Conservation (phyloP, 2,329 filamentous ascomycete genomes). For the Colletotrichum sojae region DNA sequence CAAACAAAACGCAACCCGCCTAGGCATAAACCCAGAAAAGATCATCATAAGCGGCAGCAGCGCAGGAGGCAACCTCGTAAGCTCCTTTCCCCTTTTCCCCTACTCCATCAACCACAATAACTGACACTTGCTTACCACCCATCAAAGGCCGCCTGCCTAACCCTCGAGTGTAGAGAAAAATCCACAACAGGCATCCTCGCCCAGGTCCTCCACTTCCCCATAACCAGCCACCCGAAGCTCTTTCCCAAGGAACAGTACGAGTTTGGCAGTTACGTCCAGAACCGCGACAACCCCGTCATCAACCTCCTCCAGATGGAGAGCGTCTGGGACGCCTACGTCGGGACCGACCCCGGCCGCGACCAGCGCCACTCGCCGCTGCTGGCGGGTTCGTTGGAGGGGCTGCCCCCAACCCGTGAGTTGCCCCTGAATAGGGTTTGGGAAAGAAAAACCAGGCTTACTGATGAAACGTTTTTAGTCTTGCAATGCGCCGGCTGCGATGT, state of each 20-base stretch:
- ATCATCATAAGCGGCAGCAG: conserved; percentile 54
- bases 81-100: conserved; percentile 2
- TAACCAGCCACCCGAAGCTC: conserved; percentile 54
- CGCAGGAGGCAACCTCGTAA: conserved; percentile 53
- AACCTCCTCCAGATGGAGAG: conserved; percentile 48
- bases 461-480: conserved; percentile 46
- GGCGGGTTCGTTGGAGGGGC: conserved; percentile 46
- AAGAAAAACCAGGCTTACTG: too few relatives aligned
- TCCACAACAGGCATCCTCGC: conserved; percentile 50
- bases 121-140: not conserved
- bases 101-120: not conserved
- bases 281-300: conserved; percentile 49
- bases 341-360: conserved; percentile 46
- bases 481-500: conserved; percentile 52
- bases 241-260: conserved; percentile 52
- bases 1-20: conserved; percentile 47
- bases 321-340: conserved; percentile 51
- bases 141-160: conserved; percentile 39
- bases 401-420: conserved; percentile 53
- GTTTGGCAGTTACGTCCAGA: conserved; percentile 52
- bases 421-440: not conserved
- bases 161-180: conserved; percentile 50
- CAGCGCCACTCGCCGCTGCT: conserved; percentile 52
- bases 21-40: conserved; percentile 51
- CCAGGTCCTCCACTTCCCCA: conserved; percentile 53